Evolutionary conservation across 176 grass and related monocot genomes (phyloP).

Genomic region (Phoenix dactylifera): DNA sequence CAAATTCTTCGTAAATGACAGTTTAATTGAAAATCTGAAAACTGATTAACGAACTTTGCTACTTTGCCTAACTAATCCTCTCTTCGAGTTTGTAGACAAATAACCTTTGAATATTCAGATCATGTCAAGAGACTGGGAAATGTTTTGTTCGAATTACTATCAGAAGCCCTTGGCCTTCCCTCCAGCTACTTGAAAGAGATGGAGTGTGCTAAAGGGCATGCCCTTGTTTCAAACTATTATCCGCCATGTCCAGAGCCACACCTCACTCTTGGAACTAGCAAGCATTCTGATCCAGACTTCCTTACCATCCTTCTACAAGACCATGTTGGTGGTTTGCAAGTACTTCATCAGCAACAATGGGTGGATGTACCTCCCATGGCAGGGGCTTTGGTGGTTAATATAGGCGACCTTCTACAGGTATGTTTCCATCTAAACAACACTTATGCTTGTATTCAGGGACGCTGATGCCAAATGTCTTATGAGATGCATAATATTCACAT

Average conservation of each 20-base stretch:
- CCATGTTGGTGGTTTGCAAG: constrained; percentile 17
- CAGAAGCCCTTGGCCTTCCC: constrained; percentile 18
- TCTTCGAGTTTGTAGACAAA: constrained; percentile 1
- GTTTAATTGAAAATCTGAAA: no score
- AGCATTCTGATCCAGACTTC: constrained; percentile 22
- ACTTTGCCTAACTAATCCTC: no score
- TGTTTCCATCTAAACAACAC: no score
- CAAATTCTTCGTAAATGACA: no score
- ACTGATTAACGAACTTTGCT: no score
- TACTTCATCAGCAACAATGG: constrained; percentile 9
- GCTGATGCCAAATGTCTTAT: no score
- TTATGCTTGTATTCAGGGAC: no score
- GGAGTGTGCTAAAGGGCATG: constrained; percentile 17
- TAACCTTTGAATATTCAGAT: constrained; percentile 12
- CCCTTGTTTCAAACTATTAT: constrained; percentile 15
- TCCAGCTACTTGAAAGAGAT: not conserved
- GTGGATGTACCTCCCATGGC: constrained; percentile 1
- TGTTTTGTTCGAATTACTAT: constrained; percentile 10
- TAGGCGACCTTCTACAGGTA: constrained; percentile 25
- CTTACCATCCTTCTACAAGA: constrained; percentile 30
- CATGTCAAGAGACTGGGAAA: not conserved
- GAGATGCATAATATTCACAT: no score
- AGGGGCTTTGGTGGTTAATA: constrained; percentile 17
- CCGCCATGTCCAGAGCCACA: constrained; percentile 24
- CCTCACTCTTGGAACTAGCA: constrained; percentile 14